phyloP scores from a whole-genome alignment of 371 early-diverging fungal genomes.

The Basidiobolus meristosporus region DNA sequence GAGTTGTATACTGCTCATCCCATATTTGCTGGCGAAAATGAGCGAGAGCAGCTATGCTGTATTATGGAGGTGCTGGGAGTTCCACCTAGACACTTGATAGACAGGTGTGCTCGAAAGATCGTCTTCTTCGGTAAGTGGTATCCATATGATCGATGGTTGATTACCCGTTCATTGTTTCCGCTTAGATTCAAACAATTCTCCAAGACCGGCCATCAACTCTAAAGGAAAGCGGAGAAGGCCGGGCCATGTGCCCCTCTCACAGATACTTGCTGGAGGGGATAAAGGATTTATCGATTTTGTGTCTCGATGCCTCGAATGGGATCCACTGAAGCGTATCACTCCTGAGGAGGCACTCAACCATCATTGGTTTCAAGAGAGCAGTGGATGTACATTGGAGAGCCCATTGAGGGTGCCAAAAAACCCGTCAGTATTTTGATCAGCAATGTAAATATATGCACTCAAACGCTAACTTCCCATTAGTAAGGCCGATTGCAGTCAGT shows the following conservation, averaged over 20 bases:
- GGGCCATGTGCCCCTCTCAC: conserved; percentile 44
- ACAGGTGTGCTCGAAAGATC: conserved; percentile 51
- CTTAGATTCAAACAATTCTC: conserved; percentile 39
- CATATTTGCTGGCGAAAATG: conserved; percentile 91
- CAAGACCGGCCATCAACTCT: conserved; percentile 52
- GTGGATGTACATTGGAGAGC: too few relatives aligned
- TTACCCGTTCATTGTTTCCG: background rate
- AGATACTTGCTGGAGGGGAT: conserved; percentile 50
- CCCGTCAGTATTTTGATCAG: too few relatives aligned
- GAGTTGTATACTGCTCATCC: conserved; percentile 89
- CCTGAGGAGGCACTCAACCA: conserved; percentile 69
- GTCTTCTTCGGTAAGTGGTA: conserved; percentile 62
- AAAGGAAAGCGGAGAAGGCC: conserved; percentile 77
- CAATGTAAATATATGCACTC: too few relatives aligned
- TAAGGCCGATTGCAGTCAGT: too few relatives aligned
- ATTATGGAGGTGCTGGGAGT: conserved; percentile 85
- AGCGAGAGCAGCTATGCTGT: conserved; percentile 82
- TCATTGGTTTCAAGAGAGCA: conserved; percentile 65
- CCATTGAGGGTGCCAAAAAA: too few relatives aligned
- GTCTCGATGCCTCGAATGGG: conserved; percentile 66
- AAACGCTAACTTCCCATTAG: too few relatives aligned
- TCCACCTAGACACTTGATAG: conserved; percentile 55
- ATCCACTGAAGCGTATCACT: conserved; percentile 70
- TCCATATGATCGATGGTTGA: background rate
- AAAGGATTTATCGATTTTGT: conserved; percentile 73